Base-by-base conservation (phyloP, 2,329 filamentous ascomycete genomes). In the Ploettnerulaceae sp. region DNA sequence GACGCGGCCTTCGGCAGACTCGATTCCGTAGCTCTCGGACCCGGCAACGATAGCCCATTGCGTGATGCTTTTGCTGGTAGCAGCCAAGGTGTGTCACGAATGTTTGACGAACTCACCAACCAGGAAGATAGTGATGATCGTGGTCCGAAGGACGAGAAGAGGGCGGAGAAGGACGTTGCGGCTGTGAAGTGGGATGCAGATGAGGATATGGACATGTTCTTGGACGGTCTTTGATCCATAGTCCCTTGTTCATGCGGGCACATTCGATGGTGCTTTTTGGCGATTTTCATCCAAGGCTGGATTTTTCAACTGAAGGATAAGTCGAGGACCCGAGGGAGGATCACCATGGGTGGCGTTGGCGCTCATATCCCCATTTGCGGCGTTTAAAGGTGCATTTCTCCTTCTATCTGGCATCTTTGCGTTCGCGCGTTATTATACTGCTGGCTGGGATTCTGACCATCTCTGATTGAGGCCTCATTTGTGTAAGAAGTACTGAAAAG, bases 31-130 rank as follows among this genome's bases (percentile, higher is more conserved):
- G 54, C 52, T 7, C 50, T 58, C 22, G 49, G 49, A 5, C 25
- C 41, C 9, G 49, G 48, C 11, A 53, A 49, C 17, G 56, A 59
- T 7, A 58, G 53, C 40, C 59, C 60, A 2, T 48, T 61, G 32
- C 45, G 60, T 26, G 60, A 62, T 39, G 41, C 52, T 1, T 63
- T 63, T 35, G 45, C 42, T 17, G 49, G 50, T 11, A 55, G 53
- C 20, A 53, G 47, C 40, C 54, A 56, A 37, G 56, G 55, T 12
- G 45, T 56, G 14, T 47, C 54, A 12, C 53, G 56, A 35, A 59
- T 64, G 56, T 64, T 64, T 46, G 56, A 60, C 24, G 60, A 62
- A 14, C 49, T 62, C n/a, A 63, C 60, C 11, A 59, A 64, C 43
- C 52, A 54, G 32, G 58, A 52, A 26, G 56, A 60, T 44, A 57